Base-by-base conservation (phyloP, 805 yeast genomes). In the Danielia oregonensis region DNA sequence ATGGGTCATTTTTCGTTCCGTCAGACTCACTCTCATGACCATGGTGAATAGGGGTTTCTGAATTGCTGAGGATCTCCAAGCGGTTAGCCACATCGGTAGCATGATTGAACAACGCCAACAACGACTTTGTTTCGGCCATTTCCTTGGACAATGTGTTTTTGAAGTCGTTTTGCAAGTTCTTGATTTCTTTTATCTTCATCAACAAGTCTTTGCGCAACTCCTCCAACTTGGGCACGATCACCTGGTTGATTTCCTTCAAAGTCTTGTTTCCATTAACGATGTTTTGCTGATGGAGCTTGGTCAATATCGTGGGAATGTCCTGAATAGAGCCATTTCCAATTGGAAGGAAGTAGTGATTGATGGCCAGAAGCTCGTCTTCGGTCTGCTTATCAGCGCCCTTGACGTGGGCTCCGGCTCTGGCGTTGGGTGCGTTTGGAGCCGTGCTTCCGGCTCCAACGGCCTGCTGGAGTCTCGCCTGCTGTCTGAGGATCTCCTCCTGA, bases 401-500 rank as follows among this genome's bases (percentile, higher is more conserved):
- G 32, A 43, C 41, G 27, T 36, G 38, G 24, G 43, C 46, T n/a
- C 32, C 39, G 16, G 35, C 31, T 22, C 32, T 15, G 12, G 34
- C 16, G 16, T 26, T 26, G 4, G 34, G 21, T 17, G 36, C 17
- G 24, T 29, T 17, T 7, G 40, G 18, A 18, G 29, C 36, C 17
- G 35, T 17, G 13, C 40, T 35, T 7, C 51, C 39, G 10, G 51
- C 35, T 19, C 57, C 59, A 17, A 51, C 81, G 7, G 95, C 87
- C 55, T 86, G 89, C 40, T 86, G 85, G 29, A 88, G 70, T 32
- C 95, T 67, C 32, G 81, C 49, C 45, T 86, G 93, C 51, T 86
- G 95, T 39, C 95, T 76, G 23, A 85, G 79, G 12, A 86, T 74
- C 54, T 89, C 96, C 57, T 89, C 96, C 55, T 88, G 93, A 37